A percentile compares a stretch with the other conserved stretches of the same genome.
phyloP scores from a whole-genome alignment of 257 asterid species.

The Misopates orontium region DNA sequence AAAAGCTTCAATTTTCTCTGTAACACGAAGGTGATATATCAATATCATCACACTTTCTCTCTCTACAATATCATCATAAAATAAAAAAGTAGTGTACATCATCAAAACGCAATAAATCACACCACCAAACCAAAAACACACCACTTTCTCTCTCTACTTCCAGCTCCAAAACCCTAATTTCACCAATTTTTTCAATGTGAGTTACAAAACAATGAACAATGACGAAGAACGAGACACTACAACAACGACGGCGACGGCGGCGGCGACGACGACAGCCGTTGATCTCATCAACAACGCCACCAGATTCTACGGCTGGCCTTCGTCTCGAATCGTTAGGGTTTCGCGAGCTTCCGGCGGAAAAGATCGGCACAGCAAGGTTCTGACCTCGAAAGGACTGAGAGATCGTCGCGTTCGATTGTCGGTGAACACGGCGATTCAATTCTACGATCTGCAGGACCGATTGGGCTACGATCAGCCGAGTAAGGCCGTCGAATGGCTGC shows the following conservation, averaged over 20 bases:
- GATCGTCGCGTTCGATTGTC: constrained; percentile 86
- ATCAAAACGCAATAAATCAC: constrained; percentile 52
- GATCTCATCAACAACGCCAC: too few relatives aligned
- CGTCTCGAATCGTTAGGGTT: constrained; percentile 75
- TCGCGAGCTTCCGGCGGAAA: constrained; percentile 77
- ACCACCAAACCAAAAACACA: constrained; percentile 30
- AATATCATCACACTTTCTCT: constrained; percentile 5
- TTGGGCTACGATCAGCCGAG: constrained; percentile 88
- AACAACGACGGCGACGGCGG: too few relatives aligned
- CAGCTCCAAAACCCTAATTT: constrained; percentile 42
- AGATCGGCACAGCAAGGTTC: constrained; percentile 87
- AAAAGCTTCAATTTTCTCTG: constrained; percentile 38
- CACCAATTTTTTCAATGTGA: constrained; percentile 45
- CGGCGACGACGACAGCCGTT: constrained; percentile 9
- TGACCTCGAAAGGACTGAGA: constrained; percentile 74
- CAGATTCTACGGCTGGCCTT: constrained; percentile 57
- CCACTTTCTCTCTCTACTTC: constrained; percentile 22
- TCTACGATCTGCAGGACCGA: constrained; percentile 83
- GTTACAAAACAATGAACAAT: constrained; percentile 34
- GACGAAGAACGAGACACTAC: constrained; percentile 45
- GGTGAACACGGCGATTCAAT: constrained; percentile 79
- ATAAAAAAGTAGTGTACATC: constrained; percentile 44
- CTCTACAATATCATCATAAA: constrained; percentile 17
- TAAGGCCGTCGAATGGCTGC: constrained; percentile 93
- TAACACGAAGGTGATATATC: constrained; percentile 39